These are phyloP conservation scores for Candida dajiaensis DNA, from an alignment of 805 yeast genomes.

Conservation along the genomic window DNA sequence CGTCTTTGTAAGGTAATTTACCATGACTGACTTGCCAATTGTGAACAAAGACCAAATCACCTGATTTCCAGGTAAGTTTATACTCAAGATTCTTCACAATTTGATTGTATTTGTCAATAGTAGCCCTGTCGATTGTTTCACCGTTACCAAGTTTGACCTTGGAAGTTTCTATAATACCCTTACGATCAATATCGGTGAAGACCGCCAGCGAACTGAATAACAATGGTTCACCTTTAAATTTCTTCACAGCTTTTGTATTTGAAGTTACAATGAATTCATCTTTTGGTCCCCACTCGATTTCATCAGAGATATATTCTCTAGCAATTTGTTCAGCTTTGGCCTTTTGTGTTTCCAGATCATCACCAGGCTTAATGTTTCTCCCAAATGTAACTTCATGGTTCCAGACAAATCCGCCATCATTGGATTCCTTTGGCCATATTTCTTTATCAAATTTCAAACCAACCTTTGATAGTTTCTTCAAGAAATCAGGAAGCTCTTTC, in stretches of 20 bases:
- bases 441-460: conserved; percentile 25
- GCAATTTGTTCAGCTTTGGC: conserved; percentile 23
- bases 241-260: conserved; percentile 17
- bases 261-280: conserved; percentile 15
- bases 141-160: conserved; percentile 20
- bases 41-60: conserved; percentile 30
- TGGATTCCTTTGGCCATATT: conserved; percentile 21
- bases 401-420: conserved; percentile 22
- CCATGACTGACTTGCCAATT: conserved; percentile 33
- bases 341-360: conserved; percentile 22
- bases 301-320: conserved; percentile 20
- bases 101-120: conserved; percentile 18
- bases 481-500: conserved; percentile 18
- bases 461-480: conserved; percentile 17
- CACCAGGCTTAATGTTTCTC: conserved; percentile 19
- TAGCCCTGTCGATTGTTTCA: conserved; percentile 12
- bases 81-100: conserved; percentile 20
- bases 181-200: conserved; percentile 10
- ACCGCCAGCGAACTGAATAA: conserved; percentile 25
- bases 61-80: conserved; percentile 26
- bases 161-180: conserved; percentile 3
- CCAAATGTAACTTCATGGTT: conserved; percentile 28
- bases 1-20: conserved; percentile 25
- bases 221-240: conserved; percentile 11
- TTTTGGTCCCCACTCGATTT: conserved; percentile 24